Conservation (phyloP, 1,284 basidiomycete genomes). For the Ustilago lituana region DNA sequence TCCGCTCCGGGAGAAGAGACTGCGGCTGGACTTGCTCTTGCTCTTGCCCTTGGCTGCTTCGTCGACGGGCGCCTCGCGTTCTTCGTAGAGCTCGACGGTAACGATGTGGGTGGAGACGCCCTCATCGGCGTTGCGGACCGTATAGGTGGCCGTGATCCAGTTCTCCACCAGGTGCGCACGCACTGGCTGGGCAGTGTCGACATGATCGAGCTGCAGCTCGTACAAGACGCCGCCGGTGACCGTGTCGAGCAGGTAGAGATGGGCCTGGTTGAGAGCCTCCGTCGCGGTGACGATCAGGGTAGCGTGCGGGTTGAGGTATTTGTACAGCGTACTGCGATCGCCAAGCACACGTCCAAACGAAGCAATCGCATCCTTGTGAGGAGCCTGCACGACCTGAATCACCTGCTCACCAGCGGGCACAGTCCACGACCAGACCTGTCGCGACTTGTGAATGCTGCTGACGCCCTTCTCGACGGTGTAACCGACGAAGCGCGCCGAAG, state of each 20-base stretch:
- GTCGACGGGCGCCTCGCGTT: constrained; percentile 77
- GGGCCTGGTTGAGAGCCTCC: constrained; percentile 66
- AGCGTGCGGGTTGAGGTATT: constrained; percentile 88
- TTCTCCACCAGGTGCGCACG: constrained; percentile 83
- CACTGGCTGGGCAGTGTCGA: constrained; percentile 69
- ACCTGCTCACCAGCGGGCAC: constrained; percentile 47
- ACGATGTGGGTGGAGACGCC: constrained; percentile 66
- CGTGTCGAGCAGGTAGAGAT: constrained; percentile 80
- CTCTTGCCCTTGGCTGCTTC: constrained; percentile 68
- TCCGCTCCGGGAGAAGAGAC: constrained; percentile 27
- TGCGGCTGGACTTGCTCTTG: constrained; percentile 1
- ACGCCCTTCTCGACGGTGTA: constrained; percentile 35
- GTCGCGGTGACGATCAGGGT: constrained; percentile 72
- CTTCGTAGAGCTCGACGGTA: constrained; percentile 86
- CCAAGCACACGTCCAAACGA: constrained; percentile 79
- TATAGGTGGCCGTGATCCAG: constrained; percentile 86
- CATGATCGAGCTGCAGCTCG: constrained; percentile 50
- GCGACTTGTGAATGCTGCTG: constrained; percentile 31
- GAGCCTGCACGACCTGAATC: constrained; percentile 32
- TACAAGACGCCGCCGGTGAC: constrained; percentile 80
- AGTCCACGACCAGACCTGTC: constrained; percentile 51
- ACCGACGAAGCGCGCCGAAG: constrained; percentile 38
- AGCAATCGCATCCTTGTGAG: constrained; percentile 31
- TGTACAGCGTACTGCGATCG: constrained; percentile 88
- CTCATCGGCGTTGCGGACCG: constrained; percentile 72